These are phyloP conservation scores for Scheffersomyces stambukii DNA, from an alignment of 1,139 yeast species.

Conservation along the genomic window DNA sequence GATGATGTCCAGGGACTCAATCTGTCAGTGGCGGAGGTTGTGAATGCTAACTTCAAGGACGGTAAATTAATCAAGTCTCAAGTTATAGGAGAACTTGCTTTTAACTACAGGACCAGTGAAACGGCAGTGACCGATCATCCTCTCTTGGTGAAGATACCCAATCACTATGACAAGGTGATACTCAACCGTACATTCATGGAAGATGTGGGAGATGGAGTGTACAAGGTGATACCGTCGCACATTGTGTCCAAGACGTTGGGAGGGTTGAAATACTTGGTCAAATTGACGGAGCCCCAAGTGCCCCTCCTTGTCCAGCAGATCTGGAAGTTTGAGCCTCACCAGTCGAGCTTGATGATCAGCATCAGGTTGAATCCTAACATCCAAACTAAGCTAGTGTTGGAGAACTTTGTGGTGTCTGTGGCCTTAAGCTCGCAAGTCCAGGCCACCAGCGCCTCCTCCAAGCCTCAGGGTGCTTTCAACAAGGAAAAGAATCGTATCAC, in stretches of 20 bases:
- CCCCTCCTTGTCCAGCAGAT: slow-evolving; percentile 78
- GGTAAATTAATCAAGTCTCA: slow-evolving; percentile 57
- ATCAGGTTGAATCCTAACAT: slow-evolving; percentile 56
- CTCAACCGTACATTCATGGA: slow-evolving; percentile 42
- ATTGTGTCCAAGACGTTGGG: slow-evolving; percentile 61
- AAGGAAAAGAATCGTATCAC: slow-evolving; percentile 80
- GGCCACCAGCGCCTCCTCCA: slow-evolving; percentile 72
- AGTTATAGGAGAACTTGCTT: slow-evolving; percentile 75
- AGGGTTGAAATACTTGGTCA: slow-evolving; percentile 62
- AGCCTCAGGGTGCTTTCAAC: slow-evolving; percentile 87
- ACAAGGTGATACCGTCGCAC: slow-evolving; percentile 29
- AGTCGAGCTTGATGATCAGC: slow-evolving; percentile 78
- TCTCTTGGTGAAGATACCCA: slow-evolving; percentile 27
- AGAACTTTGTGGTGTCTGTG: slow-evolving; percentile 68
- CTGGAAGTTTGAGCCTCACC: slow-evolving; percentile 85
- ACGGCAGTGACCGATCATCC: slow-evolving; percentile 13
- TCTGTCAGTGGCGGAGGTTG: slow-evolving; percentile 76
- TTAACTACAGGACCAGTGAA: slow-evolving; percentile 48
- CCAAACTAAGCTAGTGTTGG: slow-evolving; percentile 39
- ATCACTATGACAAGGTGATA: slow-evolving; percentile 30
- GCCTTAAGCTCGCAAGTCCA: slow-evolving; percentile 42
- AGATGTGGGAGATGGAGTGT: slow-evolving; percentile 25
- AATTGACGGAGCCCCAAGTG: slow-evolving; percentile 37
- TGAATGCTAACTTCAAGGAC: slow-evolving; percentile 68
- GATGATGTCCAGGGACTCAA: slow-evolving; percentile 47